Conservation (phyloP, 1,284 basidiomycete genomes). For the Ganoderma lingzhi region DNA sequence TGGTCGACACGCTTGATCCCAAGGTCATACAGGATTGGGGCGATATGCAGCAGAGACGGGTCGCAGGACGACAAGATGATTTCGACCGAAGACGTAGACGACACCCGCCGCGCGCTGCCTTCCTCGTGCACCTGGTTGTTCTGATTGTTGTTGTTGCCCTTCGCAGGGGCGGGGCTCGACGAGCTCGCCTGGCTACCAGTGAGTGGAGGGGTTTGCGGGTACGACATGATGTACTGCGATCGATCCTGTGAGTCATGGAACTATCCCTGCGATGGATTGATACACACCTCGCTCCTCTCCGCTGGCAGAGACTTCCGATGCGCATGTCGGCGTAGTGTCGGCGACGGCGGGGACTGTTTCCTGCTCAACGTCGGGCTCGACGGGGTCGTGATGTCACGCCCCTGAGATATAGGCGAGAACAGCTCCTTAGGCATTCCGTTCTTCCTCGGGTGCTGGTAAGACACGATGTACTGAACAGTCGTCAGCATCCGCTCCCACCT, state of each 20-base stretch:
- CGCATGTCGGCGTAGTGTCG: constrained; percentile 30
- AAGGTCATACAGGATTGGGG: constrained; percentile 58
- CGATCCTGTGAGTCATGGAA: constrained; percentile 1
- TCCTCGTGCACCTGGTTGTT: constrained; percentile 18
- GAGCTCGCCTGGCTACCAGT: constrained; percentile 39
- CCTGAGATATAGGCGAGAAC: constrained; percentile 7
- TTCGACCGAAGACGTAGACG: constrained; percentile 53
- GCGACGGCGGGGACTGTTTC: constrained; percentile 32
- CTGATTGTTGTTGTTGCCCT: constrained; percentile 11
- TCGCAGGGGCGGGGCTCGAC: constrained; percentile 24
- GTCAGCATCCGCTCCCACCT: constrained; percentile 2
- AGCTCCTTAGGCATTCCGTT: constrained; percentile 25
- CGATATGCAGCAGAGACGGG: constrained; percentile 66
- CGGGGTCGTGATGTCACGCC: constrained; percentile 23
- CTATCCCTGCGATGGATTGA: too few relatives aligned
- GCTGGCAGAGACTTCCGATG: constrained; percentile 27
- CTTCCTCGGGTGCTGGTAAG: constrained; percentile 35
- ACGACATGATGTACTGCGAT: constrained; percentile 37
- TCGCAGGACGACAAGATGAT: constrained; percentile 61
- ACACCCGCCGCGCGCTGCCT: constrained; percentile 32
- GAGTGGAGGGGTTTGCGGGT: constrained; percentile 41
- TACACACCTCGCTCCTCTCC: constrained; percentile 35
- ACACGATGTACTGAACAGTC: constrained; percentile 39
- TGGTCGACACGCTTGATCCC: constrained; percentile 68
- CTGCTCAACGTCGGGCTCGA: constrained; percentile 30